These are phyloP conservation scores for Colletotrichum spinosum DNA, from an alignment of 2,329 filamentous ascomycete species.

Conservation along the genomic window DNA sequence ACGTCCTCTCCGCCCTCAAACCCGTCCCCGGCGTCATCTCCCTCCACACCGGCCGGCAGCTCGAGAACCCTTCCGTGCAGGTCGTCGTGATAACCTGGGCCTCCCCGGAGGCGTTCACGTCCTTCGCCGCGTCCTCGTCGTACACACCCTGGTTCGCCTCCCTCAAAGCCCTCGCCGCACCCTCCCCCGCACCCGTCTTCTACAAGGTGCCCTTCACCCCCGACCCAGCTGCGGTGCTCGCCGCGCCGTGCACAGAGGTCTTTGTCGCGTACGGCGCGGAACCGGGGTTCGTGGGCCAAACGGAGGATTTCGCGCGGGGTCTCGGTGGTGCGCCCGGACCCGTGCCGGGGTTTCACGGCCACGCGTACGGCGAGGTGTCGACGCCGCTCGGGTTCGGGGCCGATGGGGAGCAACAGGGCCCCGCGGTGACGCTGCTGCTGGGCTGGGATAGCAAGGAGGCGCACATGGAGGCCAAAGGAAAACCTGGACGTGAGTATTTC, in stretches of 20 bases:
- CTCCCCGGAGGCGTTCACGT: slow-evolving; percentile 47
- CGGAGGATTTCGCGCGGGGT: slow-evolving; percentile 46
- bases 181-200: slow-evolving; percentile 39
- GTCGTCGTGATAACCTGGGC: slow-evolving; percentile 50
- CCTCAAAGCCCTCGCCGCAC: slow-evolving; percentile 44
- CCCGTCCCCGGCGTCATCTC: slow-evolving; percentile 46
- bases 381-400: slow-evolving; percentile 43
- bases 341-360: slow-evolving; percentile 46
- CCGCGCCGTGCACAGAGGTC: slow-evolving; percentile 53
- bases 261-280: slow-evolving; percentile 49
- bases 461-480: slow-evolving; percentile 45
- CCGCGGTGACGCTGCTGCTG: slow-evolving; percentile 48
- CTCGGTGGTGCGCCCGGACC: slow-evolving; percentile 29
- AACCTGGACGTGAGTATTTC: slow-evolving; percentile 39
- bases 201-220: slow-evolving; percentile 37
- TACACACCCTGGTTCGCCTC: slow-evolving; percentile 55
- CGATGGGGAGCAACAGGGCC: slow-evolving; percentile 42
- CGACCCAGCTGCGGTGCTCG: slow-evolving; percentile 44
- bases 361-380: slow-evolving; percentile 48
- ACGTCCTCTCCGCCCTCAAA: slow-evolving; percentile 28
- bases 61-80: slow-evolving; percentile 49
- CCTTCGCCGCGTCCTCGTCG: slow-evolving; percentile 55
- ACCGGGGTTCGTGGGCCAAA: slow-evolving; percentile 38
- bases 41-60: slow-evolving; percentile 49
- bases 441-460: slow-evolving; percentile 55